A percentile compares a stretch with the other conserved stretches of the same genome.
Evolutionary conservation across 208 protist species (phyloP).

Genomic region (Wallacemonas sp.): DNA sequence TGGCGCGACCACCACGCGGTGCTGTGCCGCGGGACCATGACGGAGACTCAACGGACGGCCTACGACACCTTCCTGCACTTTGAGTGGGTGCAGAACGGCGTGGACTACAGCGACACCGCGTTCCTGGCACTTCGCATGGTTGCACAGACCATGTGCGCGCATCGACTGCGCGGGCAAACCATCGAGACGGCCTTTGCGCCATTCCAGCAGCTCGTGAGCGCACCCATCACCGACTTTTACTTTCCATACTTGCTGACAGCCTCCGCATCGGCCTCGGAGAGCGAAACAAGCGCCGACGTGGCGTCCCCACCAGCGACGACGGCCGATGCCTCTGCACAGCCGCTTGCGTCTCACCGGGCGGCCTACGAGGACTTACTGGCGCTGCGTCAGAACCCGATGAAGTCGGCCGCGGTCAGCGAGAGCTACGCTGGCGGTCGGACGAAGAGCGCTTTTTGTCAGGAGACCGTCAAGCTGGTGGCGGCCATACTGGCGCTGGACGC

Average conservation of each 20-base stretch:
- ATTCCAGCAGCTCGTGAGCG: conserved; percentile 54
- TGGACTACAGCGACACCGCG: conserved; percentile 76
- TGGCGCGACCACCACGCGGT: conserved; percentile 45
- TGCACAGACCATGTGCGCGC: conserved; percentile 39
- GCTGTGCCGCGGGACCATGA: conserved; percentile 51
- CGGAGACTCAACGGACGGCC: conserved; percentile 30
- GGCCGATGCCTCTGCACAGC: background rate
- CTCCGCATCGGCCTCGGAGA: conserved; percentile 7
- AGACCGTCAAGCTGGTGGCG: conserved; percentile 32
- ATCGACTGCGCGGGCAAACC: conserved; percentile 31
- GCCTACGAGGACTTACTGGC: conserved; percentile 15
- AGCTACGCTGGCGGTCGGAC: conserved; percentile 21
- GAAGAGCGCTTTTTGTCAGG: conserved; percentile 33
- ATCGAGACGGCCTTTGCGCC: conserved; percentile 40
- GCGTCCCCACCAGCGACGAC: too few relatives aligned
- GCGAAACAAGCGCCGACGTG: background rate
- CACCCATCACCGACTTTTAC: conserved; percentile 46
- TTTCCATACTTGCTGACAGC: conserved; percentile 62
- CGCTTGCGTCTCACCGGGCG: background rate
- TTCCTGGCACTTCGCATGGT: conserved; percentile 60
- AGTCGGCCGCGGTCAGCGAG: conserved; percentile 17
- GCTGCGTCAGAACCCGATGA: conserved; percentile 27
- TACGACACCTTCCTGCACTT: conserved; percentile 35
- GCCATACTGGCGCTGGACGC: conserved; percentile 37
- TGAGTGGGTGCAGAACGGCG: conserved; percentile 62